phyloP scores from a whole-genome alignment of 1,284 basidiomycete genomes.

The Malassezia furfur region DNA sequence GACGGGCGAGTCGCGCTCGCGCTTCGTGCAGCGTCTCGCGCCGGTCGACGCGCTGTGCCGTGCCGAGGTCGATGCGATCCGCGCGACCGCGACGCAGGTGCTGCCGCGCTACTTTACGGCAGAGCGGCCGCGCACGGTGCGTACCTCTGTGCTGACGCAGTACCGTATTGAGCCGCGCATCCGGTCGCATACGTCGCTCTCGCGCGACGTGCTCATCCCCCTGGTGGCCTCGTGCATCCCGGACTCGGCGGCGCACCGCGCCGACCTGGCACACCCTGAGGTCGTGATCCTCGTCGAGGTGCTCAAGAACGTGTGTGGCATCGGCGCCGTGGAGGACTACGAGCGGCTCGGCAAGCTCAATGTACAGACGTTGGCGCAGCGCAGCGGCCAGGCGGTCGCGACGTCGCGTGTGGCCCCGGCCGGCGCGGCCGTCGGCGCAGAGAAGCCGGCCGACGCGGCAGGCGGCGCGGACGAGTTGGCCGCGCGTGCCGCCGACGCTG shows the following conservation, averaged over 20 bases:
- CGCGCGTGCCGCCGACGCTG: too few species aligned
- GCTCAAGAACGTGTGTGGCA: constrained; percentile 31
- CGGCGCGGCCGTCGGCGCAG: background rate
- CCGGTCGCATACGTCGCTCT: constrained; percentile 27
- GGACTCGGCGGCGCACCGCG: constrained; percentile 19
- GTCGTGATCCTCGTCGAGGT: constrained; percentile 35
- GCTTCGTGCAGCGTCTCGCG: constrained; percentile 15
- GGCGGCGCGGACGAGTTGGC: too few species aligned
- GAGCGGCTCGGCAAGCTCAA: constrained; percentile 29
- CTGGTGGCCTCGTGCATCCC: constrained; percentile 27
- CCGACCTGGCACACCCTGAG: constrained; percentile 27
- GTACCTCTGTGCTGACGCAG: constrained; percentile 3
- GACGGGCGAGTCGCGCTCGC: constrained; percentile 28
- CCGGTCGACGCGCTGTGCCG: constrained; percentile 9
- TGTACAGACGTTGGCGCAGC: constrained; percentile 25
- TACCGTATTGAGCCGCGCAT: constrained; percentile 40
- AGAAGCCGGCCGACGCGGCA: too few species aligned
- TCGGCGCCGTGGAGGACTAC: constrained; percentile 26
- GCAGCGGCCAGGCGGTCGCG: background rate
- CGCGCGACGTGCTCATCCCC: constrained; percentile 29
- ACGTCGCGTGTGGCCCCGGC: background rate
- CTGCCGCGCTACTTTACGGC: constrained; percentile 3
- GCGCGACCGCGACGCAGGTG: background rate
- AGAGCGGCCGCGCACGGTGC: constrained; percentile 3
- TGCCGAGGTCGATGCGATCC: constrained; percentile 8